Evolutionary conservation across 306 rosid species (phyloP).

Genomic region (Mimosa pudica): DNA sequence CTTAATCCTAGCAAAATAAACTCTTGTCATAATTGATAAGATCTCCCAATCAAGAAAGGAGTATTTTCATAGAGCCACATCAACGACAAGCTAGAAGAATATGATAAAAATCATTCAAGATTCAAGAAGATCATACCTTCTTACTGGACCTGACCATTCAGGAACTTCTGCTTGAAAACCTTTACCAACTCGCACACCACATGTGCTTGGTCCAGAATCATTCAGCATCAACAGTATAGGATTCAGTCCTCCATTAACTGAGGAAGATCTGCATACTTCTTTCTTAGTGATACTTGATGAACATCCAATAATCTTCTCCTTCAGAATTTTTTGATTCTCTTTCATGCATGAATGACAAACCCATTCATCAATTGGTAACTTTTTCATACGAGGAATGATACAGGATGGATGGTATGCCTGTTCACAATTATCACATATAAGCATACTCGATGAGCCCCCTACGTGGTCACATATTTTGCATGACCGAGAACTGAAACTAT

Average conservation of each 20-base stretch:
- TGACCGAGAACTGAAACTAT: conserved; percentile 45
- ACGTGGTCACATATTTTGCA: conserved; percentile 75
- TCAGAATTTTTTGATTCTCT: conserved; percentile 60
- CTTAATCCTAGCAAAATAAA: conserved; percentile 15
- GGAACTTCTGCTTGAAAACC: conserved; percentile 92
- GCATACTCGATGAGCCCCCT: conserved; percentile 60
- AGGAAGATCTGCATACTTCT: conserved; percentile 44
- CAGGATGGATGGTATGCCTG: conserved; percentile 82
- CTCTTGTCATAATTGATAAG: conserved; percentile 19
- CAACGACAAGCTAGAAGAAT: conserved; percentile 1
- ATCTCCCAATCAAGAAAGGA: conserved; percentile 8
- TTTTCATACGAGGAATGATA: conserved; percentile 61
- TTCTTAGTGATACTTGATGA: conserved; percentile 50
- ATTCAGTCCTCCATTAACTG: conserved; percentile 55
- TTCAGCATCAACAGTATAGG: conserved; percentile 62
- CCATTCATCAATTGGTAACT: conserved; percentile 78
- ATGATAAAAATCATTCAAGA: conserved; percentile 27
- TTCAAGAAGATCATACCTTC: conserved; percentile 51
- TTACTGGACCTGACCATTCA: conserved; percentile 73
- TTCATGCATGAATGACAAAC: conserved; percentile 78
- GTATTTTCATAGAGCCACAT: not conserved
- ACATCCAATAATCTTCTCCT: conserved; percentile 43
- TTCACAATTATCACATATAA: conserved; percentile 90
- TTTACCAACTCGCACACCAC: conserved; percentile 81
- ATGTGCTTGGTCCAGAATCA: conserved; percentile 54